Percentiles rank a stretch among this genome's conserved stretches.
Conservation (phyloP, 2,329 filamentous ascomycete genomes). For the Trichoderma cornu-damae region DNA sequence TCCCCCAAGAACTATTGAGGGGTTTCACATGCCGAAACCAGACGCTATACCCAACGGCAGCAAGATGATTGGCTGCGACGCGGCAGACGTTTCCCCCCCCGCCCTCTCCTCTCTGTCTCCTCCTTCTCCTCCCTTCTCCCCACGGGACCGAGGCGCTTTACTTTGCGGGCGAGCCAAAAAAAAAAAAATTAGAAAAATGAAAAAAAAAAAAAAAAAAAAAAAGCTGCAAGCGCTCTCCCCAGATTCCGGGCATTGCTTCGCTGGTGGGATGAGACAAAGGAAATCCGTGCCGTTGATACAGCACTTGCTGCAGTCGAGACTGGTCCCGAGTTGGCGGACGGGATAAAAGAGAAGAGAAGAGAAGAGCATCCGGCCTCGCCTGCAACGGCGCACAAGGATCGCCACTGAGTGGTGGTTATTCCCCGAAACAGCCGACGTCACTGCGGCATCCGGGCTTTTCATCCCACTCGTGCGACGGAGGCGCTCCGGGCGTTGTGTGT, state of each 20-base stretch:
- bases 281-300: too few species aligned
- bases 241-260: conserved; percentile 10
- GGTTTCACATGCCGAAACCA: conserved; percentile 9
- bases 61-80: not conserved
- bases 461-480: not conserved
- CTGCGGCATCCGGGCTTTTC: conserved; percentile 12
- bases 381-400: conserved; percentile 4
- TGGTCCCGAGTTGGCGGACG: too few species aligned
- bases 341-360: not conserved
- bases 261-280: too few species aligned
- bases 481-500: not conserved
- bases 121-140: too few species aligned
- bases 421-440: conserved; percentile 19
- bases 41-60: conserved; percentile 1
- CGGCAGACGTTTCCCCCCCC: not conserved
- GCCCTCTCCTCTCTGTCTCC: too few species aligned
- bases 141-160: conserved; percentile 6
- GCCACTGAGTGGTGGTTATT: conserved; percentile 15
- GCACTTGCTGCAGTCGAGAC: too few species aligned
- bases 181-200: too few species aligned
- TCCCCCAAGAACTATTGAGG: not conserved
- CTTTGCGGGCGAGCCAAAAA: conserved; percentile 2
- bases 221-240: not conserved
- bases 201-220: too few species aligned
- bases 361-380: conserved; percentile 1